Conservation (phyloP, 2,329 filamentous ascomycete genomes). For the Pseudogymnoascus sp. region DNA sequence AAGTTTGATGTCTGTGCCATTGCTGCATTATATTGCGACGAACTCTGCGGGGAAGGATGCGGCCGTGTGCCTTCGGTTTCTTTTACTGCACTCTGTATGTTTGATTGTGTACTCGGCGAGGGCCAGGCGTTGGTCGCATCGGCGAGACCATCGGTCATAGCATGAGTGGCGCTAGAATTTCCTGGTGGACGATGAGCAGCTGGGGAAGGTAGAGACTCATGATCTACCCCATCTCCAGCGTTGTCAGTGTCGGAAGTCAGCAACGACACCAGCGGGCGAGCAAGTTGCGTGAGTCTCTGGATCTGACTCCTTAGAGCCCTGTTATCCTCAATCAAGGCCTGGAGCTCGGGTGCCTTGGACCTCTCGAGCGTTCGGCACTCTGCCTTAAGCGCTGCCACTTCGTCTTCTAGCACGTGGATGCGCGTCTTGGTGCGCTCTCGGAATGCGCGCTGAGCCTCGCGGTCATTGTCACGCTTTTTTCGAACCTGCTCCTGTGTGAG, state of each 20-base stretch:
- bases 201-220: background rate
- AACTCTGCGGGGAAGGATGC: background rate
- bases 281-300: background rate
- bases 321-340: background rate
- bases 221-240: background rate
- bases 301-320: background rate
- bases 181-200: background rate
- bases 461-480: constrained; percentile 1
- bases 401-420: constrained; percentile 7
- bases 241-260: background rate
- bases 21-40: background rate
- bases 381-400: background rate
- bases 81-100: background rate
- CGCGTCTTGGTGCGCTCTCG: constrained; percentile 5
- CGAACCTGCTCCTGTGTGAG: constrained; percentile 10
- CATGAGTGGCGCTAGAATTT: background rate
- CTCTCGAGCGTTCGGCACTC: background rate
- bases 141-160: background rate
- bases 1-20: background rate
- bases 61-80: background rate
- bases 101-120: background rate
- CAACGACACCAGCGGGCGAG: background rate
- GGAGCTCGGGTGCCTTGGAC: background rate
- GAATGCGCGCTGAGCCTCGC: constrained; percentile 9
- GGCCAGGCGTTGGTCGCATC: background rate